Evolutionary conservation across 768 basidiomycete species (phyloP).

Genomic region (Tricholoma furcatifolium): DNA sequence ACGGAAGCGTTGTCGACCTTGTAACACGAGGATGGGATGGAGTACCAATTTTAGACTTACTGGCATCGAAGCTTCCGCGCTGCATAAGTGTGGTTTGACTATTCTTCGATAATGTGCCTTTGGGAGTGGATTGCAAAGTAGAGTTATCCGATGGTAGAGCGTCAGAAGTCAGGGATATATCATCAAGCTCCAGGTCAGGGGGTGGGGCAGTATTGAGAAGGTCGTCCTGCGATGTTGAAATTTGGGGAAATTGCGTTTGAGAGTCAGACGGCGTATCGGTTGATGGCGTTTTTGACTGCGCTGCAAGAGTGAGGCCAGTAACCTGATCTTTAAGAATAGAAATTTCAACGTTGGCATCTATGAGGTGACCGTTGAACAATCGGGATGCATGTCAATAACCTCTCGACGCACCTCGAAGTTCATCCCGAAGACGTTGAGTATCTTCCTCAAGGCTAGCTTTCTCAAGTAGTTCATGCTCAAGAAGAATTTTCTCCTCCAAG

Average conservation of each 20-base stretch:
- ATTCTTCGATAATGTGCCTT: constrained; percentile 33
- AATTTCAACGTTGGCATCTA: constrained; percentile 85
- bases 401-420: constrained; percentile 73
- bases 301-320: constrained; percentile 40
- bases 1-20: constrained; percentile 59
- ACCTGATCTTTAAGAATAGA: constrained; percentile 76
- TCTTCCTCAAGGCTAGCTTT: constrained; percentile 92
- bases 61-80: constrained; percentile 48
- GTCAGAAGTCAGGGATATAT: constrained; percentile 47
- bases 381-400: not conserved
- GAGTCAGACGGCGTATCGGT: constrained; percentile 24
- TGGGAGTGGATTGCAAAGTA: constrained; percentile 40
- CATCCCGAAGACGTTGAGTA: constrained; percentile 87
- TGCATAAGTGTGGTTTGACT: constrained; percentile 50
- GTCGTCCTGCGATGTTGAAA: constrained; percentile 46
- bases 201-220: constrained; percentile 59
- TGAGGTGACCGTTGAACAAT: constrained; percentile 14
- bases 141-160: constrained; percentile 33
- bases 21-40: constrained; percentile 40
- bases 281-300: constrained; percentile 30
- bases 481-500: constrained; percentile 93
- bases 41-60: constrained; percentile 40
- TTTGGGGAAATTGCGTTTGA: constrained; percentile 26
- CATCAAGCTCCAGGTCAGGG: constrained; percentile 58
- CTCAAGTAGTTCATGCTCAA: constrained; percentile 92